Conservation (phyloP, 2,329 filamentous ascomycete species). For the Penicillium sp. region DNA sequence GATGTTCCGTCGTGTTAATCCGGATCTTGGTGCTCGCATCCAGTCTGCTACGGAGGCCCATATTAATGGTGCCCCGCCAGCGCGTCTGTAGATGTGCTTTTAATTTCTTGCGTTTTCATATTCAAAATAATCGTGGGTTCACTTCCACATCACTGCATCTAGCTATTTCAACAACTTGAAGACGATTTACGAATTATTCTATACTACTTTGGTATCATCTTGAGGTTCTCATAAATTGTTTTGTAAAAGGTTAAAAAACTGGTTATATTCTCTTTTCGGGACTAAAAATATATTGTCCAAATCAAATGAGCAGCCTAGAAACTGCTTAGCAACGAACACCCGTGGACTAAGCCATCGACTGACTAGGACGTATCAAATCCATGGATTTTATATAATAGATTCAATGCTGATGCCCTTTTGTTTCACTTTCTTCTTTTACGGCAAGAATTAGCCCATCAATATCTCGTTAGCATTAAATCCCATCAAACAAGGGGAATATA, state of each 20-base stretch:
- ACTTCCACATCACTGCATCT: background rate
- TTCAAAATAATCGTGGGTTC: background rate
- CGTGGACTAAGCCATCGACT: background rate
- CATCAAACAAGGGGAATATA: background rate
- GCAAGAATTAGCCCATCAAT: background rate
- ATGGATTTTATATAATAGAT: background rate
- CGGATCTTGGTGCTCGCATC: slow-evolving; percentile 54
- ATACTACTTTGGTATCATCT: background rate
- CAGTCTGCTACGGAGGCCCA: slow-evolving; percentile 53
- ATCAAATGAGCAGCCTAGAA: background rate
- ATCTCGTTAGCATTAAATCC: background rate
- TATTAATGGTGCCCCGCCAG: slow-evolving; percentile 21
- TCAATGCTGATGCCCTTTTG: background rate
- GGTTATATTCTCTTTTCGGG: background rate
- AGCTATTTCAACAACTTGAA: background rate
- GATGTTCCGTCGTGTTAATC: slow-evolving; percentile 61
- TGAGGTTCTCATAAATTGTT: too few relatives aligned
- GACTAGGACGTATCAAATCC: background rate
- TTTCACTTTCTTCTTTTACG: background rate
- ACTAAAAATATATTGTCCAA: background rate
- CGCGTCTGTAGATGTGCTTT: slow-evolving; percentile 29
- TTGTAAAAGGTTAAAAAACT: background rate
- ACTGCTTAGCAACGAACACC: too few relatives aligned
- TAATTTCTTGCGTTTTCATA: background rate
- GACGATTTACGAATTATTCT: slow-evolving; percentile 1